Conservation (phyloP, 2,329 filamentous ascomycete genomes). For the Xenosphaeropsis pyriputrescens region DNA sequence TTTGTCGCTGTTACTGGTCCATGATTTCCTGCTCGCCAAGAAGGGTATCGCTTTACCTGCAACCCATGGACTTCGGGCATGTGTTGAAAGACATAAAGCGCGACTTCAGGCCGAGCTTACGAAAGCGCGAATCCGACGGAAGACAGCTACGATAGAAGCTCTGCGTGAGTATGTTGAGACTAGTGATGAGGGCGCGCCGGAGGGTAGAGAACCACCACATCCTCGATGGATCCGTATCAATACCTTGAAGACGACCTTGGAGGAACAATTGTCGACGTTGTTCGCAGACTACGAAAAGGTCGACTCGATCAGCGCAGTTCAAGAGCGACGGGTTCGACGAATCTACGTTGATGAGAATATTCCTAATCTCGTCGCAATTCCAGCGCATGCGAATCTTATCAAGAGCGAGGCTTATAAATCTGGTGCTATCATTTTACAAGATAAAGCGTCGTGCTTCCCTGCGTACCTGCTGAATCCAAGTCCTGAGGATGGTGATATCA, state of each 20-base stretch:
- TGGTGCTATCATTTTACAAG: conserved; percentile 78
- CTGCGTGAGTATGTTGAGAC: conserved; percentile 43
- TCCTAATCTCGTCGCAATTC: conserved; percentile 69
- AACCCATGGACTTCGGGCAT: conserved; percentile 60
- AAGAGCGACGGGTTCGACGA: conserved; percentile 28
- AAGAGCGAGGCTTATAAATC: conserved; percentile 58
- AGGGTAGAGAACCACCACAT: conserved; percentile 28
- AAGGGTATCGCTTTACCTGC: conserved; percentile 69
- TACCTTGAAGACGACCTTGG: conserved; percentile 54
- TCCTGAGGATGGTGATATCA: conserved; percentile 54
- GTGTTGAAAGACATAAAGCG: conserved; percentile 69
- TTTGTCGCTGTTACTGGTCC: conserved; percentile 67
- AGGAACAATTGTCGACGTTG: conserved; percentile 58
- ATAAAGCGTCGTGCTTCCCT: conserved; percentile 94
- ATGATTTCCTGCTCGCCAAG: conserved; percentile 75
- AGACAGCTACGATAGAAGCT: conserved; percentile 50
- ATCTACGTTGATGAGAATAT: conserved; percentile 69
- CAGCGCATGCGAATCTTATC: conserved; percentile 56
- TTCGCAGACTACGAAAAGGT: conserved; percentile 52
- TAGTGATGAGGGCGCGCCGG: conserved; percentile 27
- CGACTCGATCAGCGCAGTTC: conserved; percentile 39
- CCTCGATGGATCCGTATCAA: conserved; percentile 93
- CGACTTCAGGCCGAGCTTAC: conserved; percentile 73
- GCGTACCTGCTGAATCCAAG: conserved; percentile 69
- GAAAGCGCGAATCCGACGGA: conserved; percentile 59